Evolutionary conservation across 352 stramenopile species (phyloP), one percentile per base, ranked within the genome.

Genomic region (Blastocystis hominis): DNA sequence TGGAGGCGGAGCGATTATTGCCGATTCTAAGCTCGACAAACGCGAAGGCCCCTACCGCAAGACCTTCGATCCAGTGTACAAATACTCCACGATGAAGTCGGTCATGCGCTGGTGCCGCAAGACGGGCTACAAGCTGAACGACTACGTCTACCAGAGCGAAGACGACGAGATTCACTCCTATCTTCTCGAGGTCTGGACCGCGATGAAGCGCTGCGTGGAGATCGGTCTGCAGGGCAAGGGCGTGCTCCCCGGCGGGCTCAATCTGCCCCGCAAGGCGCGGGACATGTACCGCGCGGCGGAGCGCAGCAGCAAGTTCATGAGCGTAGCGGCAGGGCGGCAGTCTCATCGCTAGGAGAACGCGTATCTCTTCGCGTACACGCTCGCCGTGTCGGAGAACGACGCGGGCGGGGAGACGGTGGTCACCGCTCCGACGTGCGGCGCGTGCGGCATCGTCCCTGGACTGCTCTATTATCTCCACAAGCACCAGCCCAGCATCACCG

Each of bases 311-410:
- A 40, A 76, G 10, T 34, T 76, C 36, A 76, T 76, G 5, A 55
- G 64, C n/a, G 63, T 72, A 44, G 24, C 24, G 34, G 20, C 42
- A 0, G 1, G 0, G 56, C 10, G 20, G 24, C 5, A 44, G 40
- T 53, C 0, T 53, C 17, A 40, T 7, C 1, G n/a, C 70, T 80
- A 80, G 15, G 34, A 56, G 42, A 89, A 88, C 55, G 64, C 70
- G 38, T 81, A 77, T 70, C 78, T 90, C 15, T 90, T 88, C 78
- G 88, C 86, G 24, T 90, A 89, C 34, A 70, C 88, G 44, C 81
- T 90, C 24, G 88, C 88, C 10, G 88, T 90, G n/a, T 88, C 88
- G 20, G 88, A 90, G 75, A 88, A 90, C 38, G 89, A 90, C 59
- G 88, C 88, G 7, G 75, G 88, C 46, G 88, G 81, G 10, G 79